These are phyloP conservation scores for Lactarius sp. DNA, from an alignment of 768 basidiomycete species.

Conservation along the genomic window DNA sequence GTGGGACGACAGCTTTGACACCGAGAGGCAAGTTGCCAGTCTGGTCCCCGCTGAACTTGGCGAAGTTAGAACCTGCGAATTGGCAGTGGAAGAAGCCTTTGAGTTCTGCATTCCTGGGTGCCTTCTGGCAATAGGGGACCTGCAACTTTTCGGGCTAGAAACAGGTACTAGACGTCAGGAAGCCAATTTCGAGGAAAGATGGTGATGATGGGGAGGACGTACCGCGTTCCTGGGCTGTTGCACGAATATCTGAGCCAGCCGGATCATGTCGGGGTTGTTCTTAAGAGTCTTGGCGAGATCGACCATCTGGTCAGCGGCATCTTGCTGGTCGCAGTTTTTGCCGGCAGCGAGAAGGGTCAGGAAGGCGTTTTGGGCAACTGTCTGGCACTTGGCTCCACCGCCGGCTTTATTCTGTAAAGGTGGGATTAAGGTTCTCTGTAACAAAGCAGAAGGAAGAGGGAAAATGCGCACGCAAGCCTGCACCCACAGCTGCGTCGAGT, in stretches of 20 bases:
- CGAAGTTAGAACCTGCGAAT: conserved; percentile 42
- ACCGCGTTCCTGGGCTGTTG: conserved; percentile 56
- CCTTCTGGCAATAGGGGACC: conserved; percentile 48
- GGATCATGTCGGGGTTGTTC: conserved; percentile 43
- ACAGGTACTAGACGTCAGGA: background rate
- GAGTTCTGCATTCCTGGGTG: conserved; percentile 48
- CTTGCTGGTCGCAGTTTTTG: conserved; percentile 39
- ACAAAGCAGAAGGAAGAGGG: background rate
- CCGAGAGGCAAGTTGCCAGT: conserved; percentile 51
- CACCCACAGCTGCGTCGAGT: conserved; percentile 47
- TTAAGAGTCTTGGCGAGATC: conserved; percentile 44
- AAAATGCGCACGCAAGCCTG: conserved; percentile 44
- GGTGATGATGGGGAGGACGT: conserved; percentile 22
- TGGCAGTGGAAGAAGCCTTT: conserved; percentile 55
- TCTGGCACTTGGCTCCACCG: conserved; percentile 52
- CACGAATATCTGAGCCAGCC: conserved; percentile 46
- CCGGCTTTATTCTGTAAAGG: conserved; percentile 45
- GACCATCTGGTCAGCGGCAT: conserved; percentile 47
- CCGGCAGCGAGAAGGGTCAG: conserved; percentile 51
- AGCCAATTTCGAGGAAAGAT: background rate
- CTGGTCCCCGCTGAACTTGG: conserved; percentile 43
- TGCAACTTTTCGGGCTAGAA: conserved; percentile 39
- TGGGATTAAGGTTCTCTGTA: background rate
- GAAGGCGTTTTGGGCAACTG: conserved; percentile 51
- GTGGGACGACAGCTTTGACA: conserved; percentile 37